Evolutionary conservation across 352 stramenopile species (phyloP).

Genomic region (Thraustochytrium striatum): DNA sequence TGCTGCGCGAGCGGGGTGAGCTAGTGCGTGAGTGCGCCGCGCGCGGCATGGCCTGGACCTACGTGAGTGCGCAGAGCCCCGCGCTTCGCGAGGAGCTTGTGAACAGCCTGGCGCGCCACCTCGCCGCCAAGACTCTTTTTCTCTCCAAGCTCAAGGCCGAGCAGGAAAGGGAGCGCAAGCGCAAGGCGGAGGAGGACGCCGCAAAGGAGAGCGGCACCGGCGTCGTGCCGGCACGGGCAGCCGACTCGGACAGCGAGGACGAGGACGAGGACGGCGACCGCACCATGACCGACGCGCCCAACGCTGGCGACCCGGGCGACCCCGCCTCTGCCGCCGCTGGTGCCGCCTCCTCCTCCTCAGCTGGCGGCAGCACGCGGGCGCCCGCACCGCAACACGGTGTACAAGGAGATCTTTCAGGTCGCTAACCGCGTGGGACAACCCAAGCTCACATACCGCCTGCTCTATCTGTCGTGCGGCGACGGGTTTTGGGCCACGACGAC

Average conservation of each 20-base stretch:
- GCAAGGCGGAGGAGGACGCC: not conserved
- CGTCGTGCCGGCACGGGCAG: not conserved
- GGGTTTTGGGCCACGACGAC: slow-evolving; percentile 2
- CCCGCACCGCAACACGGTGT: slow-evolving; percentile 1
- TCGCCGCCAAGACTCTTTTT: slow-evolving; percentile 28
- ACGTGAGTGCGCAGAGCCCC: not conserved
- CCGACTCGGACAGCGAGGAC: not conserved
- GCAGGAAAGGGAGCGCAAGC: not conserved
- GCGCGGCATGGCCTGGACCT: slow-evolving; percentile 36
- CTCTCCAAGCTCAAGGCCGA: slow-evolving; percentile 31
- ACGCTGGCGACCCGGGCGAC: not conserved
- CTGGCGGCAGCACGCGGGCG: not conserved
- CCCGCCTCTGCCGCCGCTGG: not conserved
- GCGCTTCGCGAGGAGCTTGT: slow-evolving; percentile 7
- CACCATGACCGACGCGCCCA: not conserved
- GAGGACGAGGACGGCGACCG: slow-evolving; percentile 1
- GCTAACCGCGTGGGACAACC: not conserved
- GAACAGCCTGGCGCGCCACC: slow-evolving; percentile 23
- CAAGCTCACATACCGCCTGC: slow-evolving; percentile 14
- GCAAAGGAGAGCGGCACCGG: not conserved
- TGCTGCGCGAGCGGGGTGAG: slow-evolving; percentile 29
- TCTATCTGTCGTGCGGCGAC: slow-evolving; percentile 12
- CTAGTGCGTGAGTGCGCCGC: slow-evolving; percentile 32
- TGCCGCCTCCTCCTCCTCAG: not conserved
- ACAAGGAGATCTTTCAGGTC: slow-evolving; percentile 40